Evolutionary conservation across 106 monocot species (phyloP).

Genomic region (Posidonia australis): DNA sequence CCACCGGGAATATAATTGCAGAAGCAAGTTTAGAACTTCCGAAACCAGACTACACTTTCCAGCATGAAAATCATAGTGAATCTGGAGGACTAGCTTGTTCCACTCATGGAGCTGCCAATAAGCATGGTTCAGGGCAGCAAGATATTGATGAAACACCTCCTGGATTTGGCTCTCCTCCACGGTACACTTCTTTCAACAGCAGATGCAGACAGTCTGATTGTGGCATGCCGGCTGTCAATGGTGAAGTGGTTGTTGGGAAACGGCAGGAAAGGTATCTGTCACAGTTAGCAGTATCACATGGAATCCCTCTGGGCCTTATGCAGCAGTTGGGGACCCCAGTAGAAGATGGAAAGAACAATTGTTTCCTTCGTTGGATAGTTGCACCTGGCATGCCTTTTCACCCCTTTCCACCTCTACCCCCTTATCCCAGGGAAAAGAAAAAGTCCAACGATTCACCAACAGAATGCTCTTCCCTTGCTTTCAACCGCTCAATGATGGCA

Average conservation of each 20-base stretch:
- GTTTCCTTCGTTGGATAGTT: slow-evolving; percentile 26
- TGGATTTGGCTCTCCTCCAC: slow-evolving; percentile 29
- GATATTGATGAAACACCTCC: slow-evolving; percentile 33
- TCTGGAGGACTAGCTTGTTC: slow-evolving; percentile 9
- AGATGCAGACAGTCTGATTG: neutral
- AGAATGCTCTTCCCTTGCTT: neutral
- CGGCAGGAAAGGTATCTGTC: slow-evolving; percentile 42
- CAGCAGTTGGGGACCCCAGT: slow-evolving; percentile 42
- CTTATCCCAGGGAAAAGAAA: slow-evolving; percentile 30
- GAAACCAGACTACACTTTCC: slow-evolving; percentile 8
- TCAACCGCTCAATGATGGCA: neutral
- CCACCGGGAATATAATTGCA: slow-evolving; percentile 1
- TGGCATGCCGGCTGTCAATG: neutral
- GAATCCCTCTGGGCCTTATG: slow-evolving; percentile 51
- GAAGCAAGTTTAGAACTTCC: slow-evolving; percentile 8
- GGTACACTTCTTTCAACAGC: neutral
- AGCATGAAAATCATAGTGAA: slow-evolving; percentile 7
- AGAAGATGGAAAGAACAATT: neutral
- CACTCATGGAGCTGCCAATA: neutral
- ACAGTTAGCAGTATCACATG: slow-evolving; percentile 50
- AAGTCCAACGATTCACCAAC: slow-evolving; percentile 2
- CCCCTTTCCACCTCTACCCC: slow-evolving; percentile 76
- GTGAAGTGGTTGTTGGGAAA: slow-evolving; percentile 26
- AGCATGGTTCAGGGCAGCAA: slow-evolving; percentile 2
- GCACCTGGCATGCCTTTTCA: slow-evolving; percentile 81